Evolutionary conservation across 805 yeast genomes (phyloP).

Genomic region (Candida chilensis): DNA sequence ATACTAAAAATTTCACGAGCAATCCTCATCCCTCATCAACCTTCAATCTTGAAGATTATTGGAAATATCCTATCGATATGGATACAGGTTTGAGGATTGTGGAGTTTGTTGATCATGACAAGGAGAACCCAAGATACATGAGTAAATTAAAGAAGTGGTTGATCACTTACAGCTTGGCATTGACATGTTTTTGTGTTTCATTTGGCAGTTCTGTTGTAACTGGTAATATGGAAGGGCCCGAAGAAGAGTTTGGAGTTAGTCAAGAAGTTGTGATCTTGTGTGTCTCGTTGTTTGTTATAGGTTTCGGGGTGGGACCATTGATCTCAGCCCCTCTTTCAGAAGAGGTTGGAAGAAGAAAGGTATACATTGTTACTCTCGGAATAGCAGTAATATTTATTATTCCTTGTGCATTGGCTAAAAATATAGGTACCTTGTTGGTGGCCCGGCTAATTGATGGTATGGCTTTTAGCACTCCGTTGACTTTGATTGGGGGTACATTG

Average conservation of each 20-base stretch:
- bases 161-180: constrained; percentile 38
- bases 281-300: constrained; percentile 50
- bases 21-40: constrained; percentile 21
- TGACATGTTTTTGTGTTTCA: constrained; percentile 49
- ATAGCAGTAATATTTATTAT: constrained; percentile 49
- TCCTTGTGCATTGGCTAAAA: constrained; percentile 54
- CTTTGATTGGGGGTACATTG: constrained; percentile 42
- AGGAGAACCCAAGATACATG: constrained; percentile 43
- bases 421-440: constrained; percentile 47
- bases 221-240: constrained; percentile 50
- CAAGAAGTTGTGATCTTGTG: constrained; percentile 49
- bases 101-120: constrained; percentile 36
- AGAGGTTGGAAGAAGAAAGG: constrained; percentile 46
- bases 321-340: constrained; percentile 59
- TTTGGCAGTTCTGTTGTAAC: constrained; percentile 56
- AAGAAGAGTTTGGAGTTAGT: constrained; percentile 39
- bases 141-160: constrained; percentile 34
- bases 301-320: constrained; percentile 59
- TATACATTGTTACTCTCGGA: constrained; percentile 40
- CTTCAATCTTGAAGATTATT: constrained; percentile 35
- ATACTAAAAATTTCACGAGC: constrained; percentile 19
- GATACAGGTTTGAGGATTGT: constrained; percentile 51
- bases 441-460: constrained; percentile 40
- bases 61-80: constrained; percentile 49
- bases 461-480: constrained; percentile 44